Base-by-base conservation (phyloP, 1,139 yeast genomes). In the Taphrina deformans region DNA sequence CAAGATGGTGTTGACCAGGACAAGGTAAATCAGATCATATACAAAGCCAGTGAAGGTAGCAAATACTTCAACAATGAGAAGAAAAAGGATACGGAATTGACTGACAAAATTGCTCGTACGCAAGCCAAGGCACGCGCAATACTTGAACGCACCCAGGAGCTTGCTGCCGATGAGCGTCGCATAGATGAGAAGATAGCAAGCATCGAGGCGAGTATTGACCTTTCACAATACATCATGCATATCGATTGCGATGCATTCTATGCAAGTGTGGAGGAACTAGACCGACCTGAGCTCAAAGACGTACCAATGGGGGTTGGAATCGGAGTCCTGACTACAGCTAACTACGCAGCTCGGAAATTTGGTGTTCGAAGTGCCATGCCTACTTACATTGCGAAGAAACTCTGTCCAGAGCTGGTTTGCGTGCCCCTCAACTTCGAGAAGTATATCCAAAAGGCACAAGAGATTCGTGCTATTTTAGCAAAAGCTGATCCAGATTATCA, bases 171-270 rank as follows among this genome's bases (percentile, higher is more conserved):
- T 6, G 64, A 64, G 18, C 55, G 56, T n/a, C 56, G 59, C 18
- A 65, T 63, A 9, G 67, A 67, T 16, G 45, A 58, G 4, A 29
- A 55, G 40, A 60, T 71, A 7, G 52, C 63, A 10, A 51, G 41
- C 12, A 46, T 66, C 33, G 70, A 69, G 45, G 40, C 62, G 6
- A 41, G 62, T 10, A 67, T 70, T 9, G 70, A 71, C 35, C 64
- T 71, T 16, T 52, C 70, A 14, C 74, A 75, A 55, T 74, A 79
- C 0, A 83, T 88, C 23, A 76, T 88, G 50, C 96, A 89, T 73
- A 78, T 88, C 52, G 96, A 89, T 74, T 89, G 89, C 73, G 96
- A 89, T 72, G 88, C 93, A 71, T 89, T 89, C 72, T 89, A 88
- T 75, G 95, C 89, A 2, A 80, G 89, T 0, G 96, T 87, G 0